These are phyloP conservation scores for Emergomyces orientalis DNA, from an alignment of 2,329 filamentous ascomycete genomes.

Conservation along the genomic window DNA sequence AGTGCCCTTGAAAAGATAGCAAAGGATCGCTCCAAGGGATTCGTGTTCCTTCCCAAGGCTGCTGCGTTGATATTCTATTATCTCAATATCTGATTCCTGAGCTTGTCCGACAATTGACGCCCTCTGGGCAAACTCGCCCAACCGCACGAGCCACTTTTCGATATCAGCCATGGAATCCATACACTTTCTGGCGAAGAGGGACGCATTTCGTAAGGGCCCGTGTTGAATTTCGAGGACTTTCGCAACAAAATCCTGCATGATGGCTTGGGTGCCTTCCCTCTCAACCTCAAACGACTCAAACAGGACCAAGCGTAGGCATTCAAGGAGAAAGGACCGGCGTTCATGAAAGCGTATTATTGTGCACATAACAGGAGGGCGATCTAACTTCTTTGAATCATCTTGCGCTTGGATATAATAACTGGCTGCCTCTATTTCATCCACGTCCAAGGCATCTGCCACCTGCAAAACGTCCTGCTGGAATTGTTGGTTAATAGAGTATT, in stretches of 20 bases:
- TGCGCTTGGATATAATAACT: conserved; percentile 65
- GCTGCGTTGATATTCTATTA: conserved; percentile 67
- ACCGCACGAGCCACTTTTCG: conserved; percentile 63
- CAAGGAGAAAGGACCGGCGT: conserved; percentile 69
- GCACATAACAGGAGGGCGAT: conserved; percentile 64
- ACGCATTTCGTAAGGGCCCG: conserved; percentile 41
- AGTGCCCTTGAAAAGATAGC: conserved; percentile 65
- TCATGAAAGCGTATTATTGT: conserved; percentile 84
- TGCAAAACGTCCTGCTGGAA: conserved; percentile 76
- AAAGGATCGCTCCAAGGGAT: conserved; percentile 68
- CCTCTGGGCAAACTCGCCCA: conserved; percentile 67
- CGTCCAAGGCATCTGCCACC: conserved; percentile 76
- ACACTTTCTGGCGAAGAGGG: conserved; percentile 63
- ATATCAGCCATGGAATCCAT: conserved; percentile 67
- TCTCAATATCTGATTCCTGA: conserved; percentile 58
- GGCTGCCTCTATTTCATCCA: conserved; percentile 82
- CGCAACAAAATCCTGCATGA: conserved; percentile 48
- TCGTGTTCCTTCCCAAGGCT: conserved; percentile 88
- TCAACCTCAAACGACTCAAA: conserved; percentile 57
- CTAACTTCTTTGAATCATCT: conserved; percentile 57
- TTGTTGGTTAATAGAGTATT: conserved; percentile 74
- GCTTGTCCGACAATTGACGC: conserved; percentile 63
- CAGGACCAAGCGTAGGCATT: conserved; percentile 72
- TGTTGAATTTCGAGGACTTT: conserved; percentile 51
- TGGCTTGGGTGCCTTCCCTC: conserved; percentile 44